phyloP scores from a whole-genome alignment of 257 asterid species.

The Gentiana straminea region DNA sequence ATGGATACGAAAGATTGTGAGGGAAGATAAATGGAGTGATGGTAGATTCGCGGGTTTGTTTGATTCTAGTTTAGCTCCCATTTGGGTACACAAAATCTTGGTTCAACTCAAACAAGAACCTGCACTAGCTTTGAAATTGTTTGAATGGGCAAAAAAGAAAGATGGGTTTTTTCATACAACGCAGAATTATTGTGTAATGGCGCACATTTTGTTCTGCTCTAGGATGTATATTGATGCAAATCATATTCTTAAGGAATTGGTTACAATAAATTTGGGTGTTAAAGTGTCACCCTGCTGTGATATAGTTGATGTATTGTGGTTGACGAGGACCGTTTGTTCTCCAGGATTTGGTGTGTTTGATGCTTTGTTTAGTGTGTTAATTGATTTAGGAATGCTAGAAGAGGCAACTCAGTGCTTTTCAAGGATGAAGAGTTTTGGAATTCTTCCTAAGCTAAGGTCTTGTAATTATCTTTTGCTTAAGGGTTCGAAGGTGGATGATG shows the following conservation, averaged over 20 bases:
- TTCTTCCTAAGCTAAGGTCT: constrained; percentile 62
- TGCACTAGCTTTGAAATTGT: constrained; percentile 54
- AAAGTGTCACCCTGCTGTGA: constrained; percentile 13
- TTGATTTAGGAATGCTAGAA: constrained; percentile 61
- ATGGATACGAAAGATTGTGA: constrained; percentile 28
- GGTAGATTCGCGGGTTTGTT: constrained; percentile 27
- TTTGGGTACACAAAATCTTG: constrained; percentile 43
- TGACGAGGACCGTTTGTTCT: constrained; percentile 42
- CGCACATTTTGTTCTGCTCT: constrained; percentile 77
- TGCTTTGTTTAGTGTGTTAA: constrained; percentile 52
- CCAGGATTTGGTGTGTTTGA: constrained; percentile 82
- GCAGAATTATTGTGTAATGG: constrained; percentile 56
- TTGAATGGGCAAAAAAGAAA: constrained; percentile 50
- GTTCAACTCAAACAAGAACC: constrained; percentile 65
- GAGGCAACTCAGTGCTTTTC: constrained; percentile 72
- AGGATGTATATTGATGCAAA: constrained; percentile 57
- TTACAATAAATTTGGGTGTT: constrained; percentile 22
- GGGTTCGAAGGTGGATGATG: constrained; percentile 34
- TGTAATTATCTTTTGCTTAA: constrained; percentile 70
- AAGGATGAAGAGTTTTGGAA: constrained; percentile 51
- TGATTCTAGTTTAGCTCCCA: constrained; percentile 44
- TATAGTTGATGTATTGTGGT: constrained; percentile 68
- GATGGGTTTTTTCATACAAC: constrained; percentile 46
- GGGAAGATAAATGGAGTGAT: constrained; percentile 60
- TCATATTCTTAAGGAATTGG: constrained; percentile 44